Evolutionary conservation across 345 rosid species (phyloP), one percentile per base, ranked within the genome.

Genomic region (Brassica napus): DNA sequence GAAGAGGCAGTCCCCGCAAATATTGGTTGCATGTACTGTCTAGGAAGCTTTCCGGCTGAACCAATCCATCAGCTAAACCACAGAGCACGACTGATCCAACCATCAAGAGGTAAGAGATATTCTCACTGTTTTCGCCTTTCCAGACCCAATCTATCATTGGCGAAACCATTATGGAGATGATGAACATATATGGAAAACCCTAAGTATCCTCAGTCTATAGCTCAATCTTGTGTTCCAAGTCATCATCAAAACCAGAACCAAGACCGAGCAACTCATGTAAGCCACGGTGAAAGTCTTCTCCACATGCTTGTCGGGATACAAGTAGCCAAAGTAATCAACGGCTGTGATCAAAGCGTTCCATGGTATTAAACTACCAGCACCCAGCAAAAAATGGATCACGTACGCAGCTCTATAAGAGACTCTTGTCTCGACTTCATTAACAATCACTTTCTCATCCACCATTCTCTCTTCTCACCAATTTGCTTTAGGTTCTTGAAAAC

Each of bases 1-100:
- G 98, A 90, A 83, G 97, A 92, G 74, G 96, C 98, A 66, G 94
- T 95, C 74, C 98, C 97, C 8, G 98, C 94, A 54, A 93, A 95
- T 61, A 93, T 89, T 18, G 97, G 98, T 78, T 95, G 98, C 98
- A 95, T 92, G 68, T 91, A 95, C 76, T 85, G 82, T 79, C 86
- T 93, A 7, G 97, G 99, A 70, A 95, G 92, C 80, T 88, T 91
- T 71, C 94, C 98, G 0, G 94, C 96, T 26, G 88, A 6, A 90
- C 88, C 86, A 94, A 73, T 5, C 97, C 98, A 84, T 91, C 98
- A 14, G 95, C 97, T 75, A 90, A 71, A 76, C 96, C 99, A 64
- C 98, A 92, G 8, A 85, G 49, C 73, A 89, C 85, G 15, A 91
- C 92, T 0, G 92, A 85, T 54, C 88, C 86, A 66, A 93, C 90